Evolutionary conservation across 78 protist genomes (phyloP), one percentile per base, ranked within the genome.

Genomic region (Monocercomonoides exilis): DNA sequence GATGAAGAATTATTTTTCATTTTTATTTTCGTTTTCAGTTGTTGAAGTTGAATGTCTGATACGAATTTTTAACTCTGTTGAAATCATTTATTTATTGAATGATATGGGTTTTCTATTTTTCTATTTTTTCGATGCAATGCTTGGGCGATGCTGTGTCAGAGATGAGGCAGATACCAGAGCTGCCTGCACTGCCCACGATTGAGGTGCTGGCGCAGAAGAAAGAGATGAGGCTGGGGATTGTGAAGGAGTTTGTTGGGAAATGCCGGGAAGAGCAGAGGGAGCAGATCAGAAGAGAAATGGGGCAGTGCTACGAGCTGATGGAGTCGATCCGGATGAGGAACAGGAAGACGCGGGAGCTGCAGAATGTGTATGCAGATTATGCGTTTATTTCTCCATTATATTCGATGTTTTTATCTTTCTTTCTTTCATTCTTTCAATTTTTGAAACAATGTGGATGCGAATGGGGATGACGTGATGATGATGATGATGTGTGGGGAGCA

Each of bases 191-290:
- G 41, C 77, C 77, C 5, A 4, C 77, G 5, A 32, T 84, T 33
- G 41, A 84, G 77, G 43, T 42, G 5, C 77, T 84, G 6, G 21
- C 44, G 6, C 6, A 21, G 44, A 46, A 84, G 5, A 29, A 6
- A 5, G 77, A 84, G 77, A 46, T 84, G 11, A 84, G 5, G 11
- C 86, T 84, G 36, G 86, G 86, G 41, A 21, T 6, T 5, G 86
- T 84, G 45, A 6, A 21, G 6, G 70, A 84, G 5, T 46, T 43
- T 45, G 54, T 84, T 33, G 4, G 6, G 70, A 21, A 5, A 32
- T 54, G 41, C 63, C 4, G 33, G 36, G 38, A 32, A 32, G 77
- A 21, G 46, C 11, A 4, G 41, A 34, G 6, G 77, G 44, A 84
- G 70, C 77, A 84, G 38, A 84, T 84, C 77, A 4, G 6, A 34